These are phyloP conservation scores for Calonectria pseudoreteaudii DNA, from an alignment of 2,329 filamentous ascomycete species.

Conservation along the genomic window DNA sequence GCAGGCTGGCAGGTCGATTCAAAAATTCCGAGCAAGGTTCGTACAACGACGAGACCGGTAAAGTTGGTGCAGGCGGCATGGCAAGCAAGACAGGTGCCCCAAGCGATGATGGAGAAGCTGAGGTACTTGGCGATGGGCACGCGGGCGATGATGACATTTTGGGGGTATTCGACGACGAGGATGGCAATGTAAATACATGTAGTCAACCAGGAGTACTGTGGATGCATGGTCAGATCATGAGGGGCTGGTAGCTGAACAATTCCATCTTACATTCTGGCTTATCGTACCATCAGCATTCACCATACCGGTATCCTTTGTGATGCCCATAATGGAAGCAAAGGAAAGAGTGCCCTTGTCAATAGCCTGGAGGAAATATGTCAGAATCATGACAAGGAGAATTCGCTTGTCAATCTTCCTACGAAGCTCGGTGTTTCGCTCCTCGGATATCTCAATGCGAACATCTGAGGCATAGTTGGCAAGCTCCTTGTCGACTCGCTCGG, in stretches of 20 bases:
- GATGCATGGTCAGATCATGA: neutral
- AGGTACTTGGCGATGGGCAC: slow-evolving; percentile 77
- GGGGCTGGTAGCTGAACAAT: neutral
- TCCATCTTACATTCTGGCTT: slow-evolving; percentile 32
- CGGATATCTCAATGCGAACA: slow-evolving; percentile 66
- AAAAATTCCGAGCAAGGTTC: slow-evolving; percentile 77
- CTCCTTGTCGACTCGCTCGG: slow-evolving; percentile 71
- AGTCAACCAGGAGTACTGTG: slow-evolving; percentile 76
- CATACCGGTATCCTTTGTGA: slow-evolving; percentile 62
- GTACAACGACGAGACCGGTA: slow-evolving; percentile 67
- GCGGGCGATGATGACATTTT: slow-evolving; percentile 69
- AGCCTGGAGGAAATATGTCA: slow-evolving; percentile 79
- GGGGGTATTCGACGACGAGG: slow-evolving; percentile 78
- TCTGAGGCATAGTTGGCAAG: slow-evolving; percentile 73
- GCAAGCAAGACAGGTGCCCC: slow-evolving; percentile 70
- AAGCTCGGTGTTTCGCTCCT: slow-evolving; percentile 70
- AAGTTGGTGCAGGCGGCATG: slow-evolving; percentile 74
- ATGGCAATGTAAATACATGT: slow-evolving; percentile 81
- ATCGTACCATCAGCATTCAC: slow-evolving; percentile 49
- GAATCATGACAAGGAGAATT: slow-evolving; percentile 77
- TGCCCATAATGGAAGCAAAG: slow-evolving; percentile 74
- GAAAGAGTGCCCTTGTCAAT: slow-evolving; percentile 76
- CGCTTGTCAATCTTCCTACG: slow-evolving; percentile 75
- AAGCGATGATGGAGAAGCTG: slow-evolving; percentile 71
- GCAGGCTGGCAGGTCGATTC: slow-evolving; percentile 77